Conservation (phyloP, 441 rosid genomes). For the Populus trichocarpa region DNA sequence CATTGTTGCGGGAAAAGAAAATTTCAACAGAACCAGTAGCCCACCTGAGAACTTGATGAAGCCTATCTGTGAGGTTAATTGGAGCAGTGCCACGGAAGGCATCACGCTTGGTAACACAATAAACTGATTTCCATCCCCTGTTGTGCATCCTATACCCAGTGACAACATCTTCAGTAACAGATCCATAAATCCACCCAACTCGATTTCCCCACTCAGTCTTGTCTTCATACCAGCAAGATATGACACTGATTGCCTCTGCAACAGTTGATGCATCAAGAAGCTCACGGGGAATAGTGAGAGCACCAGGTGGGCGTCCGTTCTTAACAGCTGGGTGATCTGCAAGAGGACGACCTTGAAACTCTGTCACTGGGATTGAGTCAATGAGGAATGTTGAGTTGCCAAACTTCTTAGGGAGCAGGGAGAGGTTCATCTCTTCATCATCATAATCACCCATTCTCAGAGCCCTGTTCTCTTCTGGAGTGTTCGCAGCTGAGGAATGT, state of each 20-base stretch:
- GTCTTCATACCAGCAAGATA: slow-evolving; percentile 95
- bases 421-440: slow-evolving; percentile 79
- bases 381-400: slow-evolving; percentile 81
- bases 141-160: slow-evolving; percentile 21
- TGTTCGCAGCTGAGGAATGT: slow-evolving; percentile 42
- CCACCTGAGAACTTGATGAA: slow-evolving; percentile 89
- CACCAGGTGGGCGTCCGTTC: slow-evolving; percentile 82
- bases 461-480: slow-evolving; percentile 72
- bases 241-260: slow-evolving; percentile 89
- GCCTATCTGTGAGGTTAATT: slow-evolving; percentile 83
- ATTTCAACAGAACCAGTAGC: slow-evolving; percentile 95
- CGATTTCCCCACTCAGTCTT: slow-evolving; percentile 91
- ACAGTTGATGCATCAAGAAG: slow-evolving; percentile 91
- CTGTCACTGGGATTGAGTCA: slow-evolving; percentile 87
- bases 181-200: slow-evolving; percentile 44
- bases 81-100: slow-evolving; percentile 94
- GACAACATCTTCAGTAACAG: no score
- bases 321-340: slow-evolving; percentile 91
- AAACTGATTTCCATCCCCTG: slow-evolving; percentile 90
- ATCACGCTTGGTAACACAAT: slow-evolving; percentile 85
- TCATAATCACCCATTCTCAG: slow-evolving; percentile 90
- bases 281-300: slow-evolving; percentile 81
- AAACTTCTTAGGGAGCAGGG: slow-evolving; percentile 67
- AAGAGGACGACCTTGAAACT: slow-evolving; percentile 91
- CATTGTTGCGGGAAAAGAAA: slow-evolving; percentile 87